Percentiles rank a stretch among this genome's conserved stretches.
These are phyloP conservation scores for Cicer chorassanicum DNA, from an alignment of 306 rosid species.

Conservation along the genomic window DNA sequence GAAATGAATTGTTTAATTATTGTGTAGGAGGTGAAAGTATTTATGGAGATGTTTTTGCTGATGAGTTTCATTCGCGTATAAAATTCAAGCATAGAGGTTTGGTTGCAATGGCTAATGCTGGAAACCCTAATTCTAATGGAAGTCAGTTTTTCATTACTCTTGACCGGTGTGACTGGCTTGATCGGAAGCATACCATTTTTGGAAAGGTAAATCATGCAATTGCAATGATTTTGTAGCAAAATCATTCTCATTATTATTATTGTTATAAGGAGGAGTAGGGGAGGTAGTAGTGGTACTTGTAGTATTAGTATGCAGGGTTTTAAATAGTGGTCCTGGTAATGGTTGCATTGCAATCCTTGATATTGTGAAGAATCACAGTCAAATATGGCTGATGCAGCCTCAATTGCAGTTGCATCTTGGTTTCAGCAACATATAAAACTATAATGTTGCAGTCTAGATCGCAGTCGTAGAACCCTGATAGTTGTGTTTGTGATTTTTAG, in stretches of 20 bases:
- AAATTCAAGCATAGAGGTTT: constrained; percentile 91
- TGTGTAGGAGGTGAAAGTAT: constrained; percentile 83
- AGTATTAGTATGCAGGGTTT: background rate
- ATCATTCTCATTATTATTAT: background rate
- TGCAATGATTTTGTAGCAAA: constrained; percentile 15
- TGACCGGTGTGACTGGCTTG: constrained; percentile 81
- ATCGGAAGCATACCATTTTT: constrained; percentile 79
- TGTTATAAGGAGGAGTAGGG: background rate
- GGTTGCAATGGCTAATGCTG: constrained; percentile 88
- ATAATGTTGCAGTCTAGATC: background rate
- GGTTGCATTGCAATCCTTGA: background rate
- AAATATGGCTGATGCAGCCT: background rate
- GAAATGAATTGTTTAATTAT: background rate
- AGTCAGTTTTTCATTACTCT: constrained; percentile 86
- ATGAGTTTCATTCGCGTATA: constrained; percentile 89
- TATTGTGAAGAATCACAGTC: background rate
- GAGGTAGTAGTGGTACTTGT: background rate
- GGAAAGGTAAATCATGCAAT: constrained; percentile 65
- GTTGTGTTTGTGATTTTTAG: background rate
- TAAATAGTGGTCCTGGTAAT: background rate
- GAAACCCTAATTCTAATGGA: constrained; percentile 79
- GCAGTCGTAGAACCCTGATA: background rate
- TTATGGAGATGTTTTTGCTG: constrained; percentile 74
- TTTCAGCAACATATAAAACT: background rate
- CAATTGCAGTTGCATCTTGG: background rate